Base-by-base conservation (phyloP, 768 basidiomycete species). In the Suillus subluteus region DNA sequence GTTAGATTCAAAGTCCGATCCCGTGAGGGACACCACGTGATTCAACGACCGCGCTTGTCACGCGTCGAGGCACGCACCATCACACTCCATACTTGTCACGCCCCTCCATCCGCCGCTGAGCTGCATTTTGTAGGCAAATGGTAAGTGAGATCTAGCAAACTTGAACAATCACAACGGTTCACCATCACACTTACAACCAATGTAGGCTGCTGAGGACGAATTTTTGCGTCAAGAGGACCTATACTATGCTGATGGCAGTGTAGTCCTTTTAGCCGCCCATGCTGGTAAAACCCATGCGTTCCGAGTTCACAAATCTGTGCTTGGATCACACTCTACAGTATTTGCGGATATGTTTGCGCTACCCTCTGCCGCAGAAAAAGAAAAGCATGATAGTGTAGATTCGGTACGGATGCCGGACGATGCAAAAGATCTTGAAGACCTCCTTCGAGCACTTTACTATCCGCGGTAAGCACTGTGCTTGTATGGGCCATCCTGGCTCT, bases 31-130 rank as follows among this genome's bases (percentile, higher is more conserved):
- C 44, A 68, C 55, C 76, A 77, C 76, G 70, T 77, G 76, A 74
- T 68, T 77, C 70, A 77, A 77, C 76, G 76, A 77, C 70, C 76
- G 76, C 76, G 76, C 52, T 40, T 6, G 77, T 77, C 77, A 77
- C 76, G 76, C 76, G 76, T 70, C 38, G 32, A 0, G 73, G 75
- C 70, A 77, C 74, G 2, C 62, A 46, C 62, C 37, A 61, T 69
- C 67, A 69, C 68, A 63, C 55, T 35, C 55, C 32, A 21, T 32
- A 54, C 54, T 1, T 6, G 55, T 56, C 55, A 56, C 55, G 6
- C 18, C 18, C 26, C 26, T 16, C 52, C 21, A 40, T 21, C 18
- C 30, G 32, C 30, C 18, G 18, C 54, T 35, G 32, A 56, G 18
- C 58, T 15, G 26, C 9, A 26, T 18, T 23, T 59, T 41, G 5